Percentiles rank a stretch among this genome's conserved stretches.
Conservation (phyloP, 176 grass and related monocot species). For the Eremochloa ophiuroides region DNA sequence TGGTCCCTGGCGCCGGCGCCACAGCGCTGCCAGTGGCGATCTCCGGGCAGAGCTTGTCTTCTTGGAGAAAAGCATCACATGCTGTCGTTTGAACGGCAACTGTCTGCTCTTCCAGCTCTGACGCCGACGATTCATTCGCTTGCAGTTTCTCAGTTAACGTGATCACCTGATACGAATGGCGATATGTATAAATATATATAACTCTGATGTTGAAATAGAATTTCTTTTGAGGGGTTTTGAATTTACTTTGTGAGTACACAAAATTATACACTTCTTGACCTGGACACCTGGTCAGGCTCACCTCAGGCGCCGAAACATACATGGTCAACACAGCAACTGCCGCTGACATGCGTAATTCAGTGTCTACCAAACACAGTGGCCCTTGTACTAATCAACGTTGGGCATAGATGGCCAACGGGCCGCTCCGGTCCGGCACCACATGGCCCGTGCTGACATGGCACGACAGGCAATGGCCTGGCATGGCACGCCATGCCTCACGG, state of each 20-base stretch:
- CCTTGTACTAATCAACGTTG: slow-evolving; percentile 1
- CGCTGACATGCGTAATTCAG: background rate
- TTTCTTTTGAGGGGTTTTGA: background rate
- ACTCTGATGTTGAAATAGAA: background rate
- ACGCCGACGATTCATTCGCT: slow-evolving; percentile 16
- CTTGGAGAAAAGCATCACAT: background rate
- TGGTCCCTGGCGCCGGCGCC: background rate
- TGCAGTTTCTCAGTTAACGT: slow-evolving; percentile 61
- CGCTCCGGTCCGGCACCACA: too few relatives aligned
- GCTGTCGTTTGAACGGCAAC: background rate
- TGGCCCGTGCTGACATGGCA: too few relatives aligned
- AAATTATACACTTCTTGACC: background rate
- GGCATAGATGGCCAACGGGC: too few relatives aligned
- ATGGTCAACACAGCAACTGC: background rate
- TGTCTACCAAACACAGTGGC: background rate
- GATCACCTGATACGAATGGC: slow-evolving; percentile 35
- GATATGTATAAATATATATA: background rate
- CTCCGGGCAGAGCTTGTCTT: slow-evolving; percentile 26
- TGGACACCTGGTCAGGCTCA: too few relatives aligned
- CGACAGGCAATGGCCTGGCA: too few relatives aligned
- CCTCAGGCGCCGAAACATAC: background rate
- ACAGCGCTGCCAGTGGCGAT: background rate
- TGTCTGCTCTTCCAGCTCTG: slow-evolving; percentile 9
- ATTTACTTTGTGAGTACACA: background rate
- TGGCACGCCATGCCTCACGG: too few relatives aligned